Conservation (phyloP, 805 yeast species). For the Candida tammaniensis region DNA sequence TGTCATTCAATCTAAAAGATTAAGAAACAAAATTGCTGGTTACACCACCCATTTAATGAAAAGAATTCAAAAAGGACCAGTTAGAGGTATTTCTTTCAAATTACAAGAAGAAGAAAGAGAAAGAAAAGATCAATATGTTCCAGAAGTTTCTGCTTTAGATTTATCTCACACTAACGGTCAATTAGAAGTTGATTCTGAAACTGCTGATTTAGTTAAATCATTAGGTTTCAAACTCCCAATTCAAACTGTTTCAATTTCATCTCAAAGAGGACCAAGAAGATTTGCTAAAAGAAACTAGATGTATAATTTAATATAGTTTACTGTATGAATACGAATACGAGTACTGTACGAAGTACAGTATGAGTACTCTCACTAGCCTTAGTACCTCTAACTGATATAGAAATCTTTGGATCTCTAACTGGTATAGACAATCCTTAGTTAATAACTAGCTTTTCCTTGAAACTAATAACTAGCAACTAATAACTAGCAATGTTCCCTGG, state of each 20-base stretch:
- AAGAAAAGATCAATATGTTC: conserved; percentile 99
- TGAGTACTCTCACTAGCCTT: not conserved
- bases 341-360: too few relatives aligned
- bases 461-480: too few relatives aligned
- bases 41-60: conserved; percentile 99
- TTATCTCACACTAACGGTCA: conserved; percentile 93
- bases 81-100: conserved; percentile 99
- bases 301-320: conserved; percentile 5
- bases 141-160: conserved; percentile 99
- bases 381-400: too few relatives aligned
- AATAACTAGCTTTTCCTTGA: conserved; percentile 3
- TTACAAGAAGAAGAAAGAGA: conserved; percentile 99
- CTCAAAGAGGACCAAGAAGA: conserved; percentile 89
- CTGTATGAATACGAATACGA: too few relatives aligned
- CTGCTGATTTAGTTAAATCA: conserved; percentile 90
- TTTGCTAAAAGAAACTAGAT: conserved; percentile 83
- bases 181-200: conserved; percentile 95
- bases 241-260: conserved; percentile 80
- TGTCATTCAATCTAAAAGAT: conserved; percentile 98
- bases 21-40: conserved; percentile 99
- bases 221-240: conserved; percentile 88
- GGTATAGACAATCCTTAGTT: not conserved
- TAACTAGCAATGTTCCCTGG: too few relatives aligned
- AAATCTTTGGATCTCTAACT: not conserved
- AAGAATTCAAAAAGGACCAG: conserved; percentile 99